Conservation (phyloP, 768 basidiomycete genomes). For the Tylopilus plumbeoviolaceoides region DNA sequence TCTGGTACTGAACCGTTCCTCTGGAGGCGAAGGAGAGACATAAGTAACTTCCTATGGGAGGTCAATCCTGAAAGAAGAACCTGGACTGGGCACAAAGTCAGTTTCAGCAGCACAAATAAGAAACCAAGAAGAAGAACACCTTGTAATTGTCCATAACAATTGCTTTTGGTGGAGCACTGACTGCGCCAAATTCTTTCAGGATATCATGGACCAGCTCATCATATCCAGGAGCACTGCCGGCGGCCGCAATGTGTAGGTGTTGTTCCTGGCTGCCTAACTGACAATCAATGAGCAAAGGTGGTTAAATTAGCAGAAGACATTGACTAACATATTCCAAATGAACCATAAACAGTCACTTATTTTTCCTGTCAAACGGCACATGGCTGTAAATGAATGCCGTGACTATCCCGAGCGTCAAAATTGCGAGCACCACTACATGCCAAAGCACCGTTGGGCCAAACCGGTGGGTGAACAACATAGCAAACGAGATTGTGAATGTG, state of each 20-base stretch:
- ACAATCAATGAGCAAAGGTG: conserved; percentile 1
- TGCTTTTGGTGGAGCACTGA: conserved; percentile 36
- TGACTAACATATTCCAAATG: too few species aligned
- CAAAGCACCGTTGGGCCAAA: conserved; percentile 45
- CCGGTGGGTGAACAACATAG: conserved; percentile 70
- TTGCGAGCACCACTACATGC: conserved; percentile 40
- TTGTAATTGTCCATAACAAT: conserved; percentile 73
- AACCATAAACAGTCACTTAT: conserved; percentile 87
- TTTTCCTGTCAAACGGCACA: conserved; percentile 72
- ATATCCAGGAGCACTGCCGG: conserved; percentile 81
- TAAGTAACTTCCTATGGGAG: conserved; percentile 49
- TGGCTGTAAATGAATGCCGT: conserved; percentile 60
- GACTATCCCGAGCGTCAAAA: conserved; percentile 42
- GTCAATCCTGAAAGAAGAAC: conserved; percentile 82
- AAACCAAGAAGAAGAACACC: neutral
- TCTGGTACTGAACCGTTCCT: conserved; percentile 47
- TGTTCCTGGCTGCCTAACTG: conserved; percentile 72
- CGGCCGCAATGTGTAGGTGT: conserved; percentile 74
- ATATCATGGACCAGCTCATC: conserved; percentile 57
- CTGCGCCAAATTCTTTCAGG: conserved; percentile 52
- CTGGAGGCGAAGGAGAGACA: conserved; percentile 44
- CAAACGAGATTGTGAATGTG: conserved; percentile 55
- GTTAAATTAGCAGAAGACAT: neutral
- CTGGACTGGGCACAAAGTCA: conserved; percentile 30
- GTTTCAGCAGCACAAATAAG: neutral